Conservation (phyloP, 2,329 filamentous ascomycete genomes). For the Calonectria multiphialidica region DNA sequence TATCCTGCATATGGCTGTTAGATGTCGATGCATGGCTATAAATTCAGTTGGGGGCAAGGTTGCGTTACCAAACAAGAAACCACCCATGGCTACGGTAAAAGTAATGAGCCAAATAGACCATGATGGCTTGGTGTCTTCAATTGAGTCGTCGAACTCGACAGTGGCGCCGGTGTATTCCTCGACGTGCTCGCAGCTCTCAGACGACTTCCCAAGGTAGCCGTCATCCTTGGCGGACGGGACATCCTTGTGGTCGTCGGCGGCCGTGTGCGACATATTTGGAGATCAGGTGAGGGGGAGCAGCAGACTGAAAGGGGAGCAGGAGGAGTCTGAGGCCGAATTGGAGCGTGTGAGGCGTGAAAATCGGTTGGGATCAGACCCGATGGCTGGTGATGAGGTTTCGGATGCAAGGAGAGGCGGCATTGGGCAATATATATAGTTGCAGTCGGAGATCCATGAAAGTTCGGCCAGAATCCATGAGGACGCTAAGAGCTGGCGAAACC, state of each 20-base stretch:
- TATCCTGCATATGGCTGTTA: slow-evolving; percentile 48
- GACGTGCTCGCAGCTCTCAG: slow-evolving; percentile 22
- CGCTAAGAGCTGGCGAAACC: slow-evolving; percentile 7
- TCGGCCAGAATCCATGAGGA: slow-evolving; percentile 11
- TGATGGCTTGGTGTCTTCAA: slow-evolving; percentile 41
- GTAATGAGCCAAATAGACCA: slow-evolving; percentile 43
- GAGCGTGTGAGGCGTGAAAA: not conserved
- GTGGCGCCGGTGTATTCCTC: slow-evolving; percentile 12
- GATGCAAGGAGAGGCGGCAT: not conserved
- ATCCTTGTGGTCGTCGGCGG: slow-evolving; percentile 16
- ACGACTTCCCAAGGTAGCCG: slow-evolving; percentile 9
- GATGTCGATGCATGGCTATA: not conserved
- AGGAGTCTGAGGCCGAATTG: not conserved
- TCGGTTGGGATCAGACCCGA: not conserved
- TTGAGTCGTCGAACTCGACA: slow-evolving; percentile 39
- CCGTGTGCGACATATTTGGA: slow-evolving; percentile 19
- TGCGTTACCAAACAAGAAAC: slow-evolving; percentile 40
- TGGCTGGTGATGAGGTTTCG: slow-evolving; percentile 2
- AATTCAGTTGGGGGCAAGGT: not conserved
- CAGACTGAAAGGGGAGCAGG: not conserved
- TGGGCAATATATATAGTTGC: slow-evolving; percentile 27
- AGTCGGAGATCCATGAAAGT: not conserved
- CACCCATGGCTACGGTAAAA: slow-evolving; percentile 43
- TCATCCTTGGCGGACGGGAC: slow-evolving; percentile 19
- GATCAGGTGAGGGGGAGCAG: not conserved